A percentile compares a stretch with the other conserved stretches of the same genome.
Conservation (phyloP, 768 basidiomycete species). For the Leccinum broughii region DNA sequence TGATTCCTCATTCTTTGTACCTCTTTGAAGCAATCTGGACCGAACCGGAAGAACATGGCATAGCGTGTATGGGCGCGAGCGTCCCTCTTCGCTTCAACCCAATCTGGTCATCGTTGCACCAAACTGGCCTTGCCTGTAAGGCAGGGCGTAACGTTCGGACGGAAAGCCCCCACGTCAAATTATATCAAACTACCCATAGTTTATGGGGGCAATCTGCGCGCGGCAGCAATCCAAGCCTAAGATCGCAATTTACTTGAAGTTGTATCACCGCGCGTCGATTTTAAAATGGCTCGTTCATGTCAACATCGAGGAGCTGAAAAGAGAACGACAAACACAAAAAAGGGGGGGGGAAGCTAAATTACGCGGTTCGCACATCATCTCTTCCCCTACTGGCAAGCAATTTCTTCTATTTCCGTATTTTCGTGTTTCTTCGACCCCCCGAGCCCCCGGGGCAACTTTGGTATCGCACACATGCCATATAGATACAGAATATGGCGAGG, state of each 20-base stretch:
- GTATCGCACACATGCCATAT: background rate
- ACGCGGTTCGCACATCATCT: background rate
- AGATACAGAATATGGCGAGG: background rate
- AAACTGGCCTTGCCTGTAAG: conserved; percentile 22
- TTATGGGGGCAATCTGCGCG: background rate
- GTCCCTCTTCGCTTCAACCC: too few relatives aligned
- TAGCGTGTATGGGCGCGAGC: too few relatives aligned
- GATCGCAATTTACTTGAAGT: background rate
- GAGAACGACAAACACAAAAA: background rate
- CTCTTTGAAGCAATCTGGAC: background rate
- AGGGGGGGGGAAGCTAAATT: background rate
- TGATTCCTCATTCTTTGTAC: background rate
- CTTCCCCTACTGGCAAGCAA: background rate
- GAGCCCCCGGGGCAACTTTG: background rate
- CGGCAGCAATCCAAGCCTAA: background rate
- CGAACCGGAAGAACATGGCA: too few relatives aligned
- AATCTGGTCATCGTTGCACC: background rate
- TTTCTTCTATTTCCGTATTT: background rate
- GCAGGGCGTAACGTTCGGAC: conserved; percentile 58
- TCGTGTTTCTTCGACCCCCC: background rate
- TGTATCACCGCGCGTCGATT: background rate
- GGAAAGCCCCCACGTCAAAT: conserved; percentile 64
- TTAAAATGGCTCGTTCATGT: background rate
- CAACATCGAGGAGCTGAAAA: background rate
- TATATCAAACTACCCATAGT: conserved; percentile 44